Conservation (phyloP, 176 grass and related monocot species). For the Carex littledalei region DNA sequence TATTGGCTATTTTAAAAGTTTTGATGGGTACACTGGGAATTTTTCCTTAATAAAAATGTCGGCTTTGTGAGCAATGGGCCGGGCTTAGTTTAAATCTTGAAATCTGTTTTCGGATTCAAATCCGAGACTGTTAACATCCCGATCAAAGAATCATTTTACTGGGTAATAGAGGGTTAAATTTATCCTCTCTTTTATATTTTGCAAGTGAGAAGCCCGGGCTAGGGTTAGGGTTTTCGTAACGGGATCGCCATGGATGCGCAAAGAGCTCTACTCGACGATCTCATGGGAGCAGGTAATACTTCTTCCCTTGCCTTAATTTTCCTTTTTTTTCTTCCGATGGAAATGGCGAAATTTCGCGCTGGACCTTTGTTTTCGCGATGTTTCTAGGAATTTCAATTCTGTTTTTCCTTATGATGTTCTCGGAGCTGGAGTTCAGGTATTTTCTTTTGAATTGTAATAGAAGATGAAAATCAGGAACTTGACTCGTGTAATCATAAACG, state of each 20-base stretch:
- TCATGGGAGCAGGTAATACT: constrained; percentile 75
- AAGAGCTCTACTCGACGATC: constrained; percentile 87
- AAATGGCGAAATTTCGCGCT: not conserved
- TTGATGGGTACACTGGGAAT: no score
- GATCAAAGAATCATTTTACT: not conserved
- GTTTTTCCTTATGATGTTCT: not conserved
- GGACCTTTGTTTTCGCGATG: not conserved
- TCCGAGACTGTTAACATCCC: not conserved
- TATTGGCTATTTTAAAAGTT: no score
- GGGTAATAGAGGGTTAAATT: no score
- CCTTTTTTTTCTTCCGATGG: not conserved
- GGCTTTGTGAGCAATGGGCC: not conserved
- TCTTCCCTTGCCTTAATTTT: not conserved
- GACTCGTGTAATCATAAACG: not conserved
- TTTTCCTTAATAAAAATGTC: no score
- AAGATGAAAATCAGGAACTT: not conserved
- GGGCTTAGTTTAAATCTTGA: not conserved
- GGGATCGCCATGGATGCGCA: constrained; percentile 72
- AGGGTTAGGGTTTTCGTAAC: constrained; percentile 35
- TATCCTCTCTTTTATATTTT: not conserved
- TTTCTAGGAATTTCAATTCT: not conserved
- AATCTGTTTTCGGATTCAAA: not conserved
- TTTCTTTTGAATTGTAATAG: not conserved
- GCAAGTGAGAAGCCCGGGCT: not conserved
- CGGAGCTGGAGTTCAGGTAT: not conserved